A percentile compares a stretch with the other conserved stretches of the same genome.
These are phyloP conservation scores for Neltuma alba DNA, from an alignment of 306 rosid species.

Conservation along the genomic window DNA sequence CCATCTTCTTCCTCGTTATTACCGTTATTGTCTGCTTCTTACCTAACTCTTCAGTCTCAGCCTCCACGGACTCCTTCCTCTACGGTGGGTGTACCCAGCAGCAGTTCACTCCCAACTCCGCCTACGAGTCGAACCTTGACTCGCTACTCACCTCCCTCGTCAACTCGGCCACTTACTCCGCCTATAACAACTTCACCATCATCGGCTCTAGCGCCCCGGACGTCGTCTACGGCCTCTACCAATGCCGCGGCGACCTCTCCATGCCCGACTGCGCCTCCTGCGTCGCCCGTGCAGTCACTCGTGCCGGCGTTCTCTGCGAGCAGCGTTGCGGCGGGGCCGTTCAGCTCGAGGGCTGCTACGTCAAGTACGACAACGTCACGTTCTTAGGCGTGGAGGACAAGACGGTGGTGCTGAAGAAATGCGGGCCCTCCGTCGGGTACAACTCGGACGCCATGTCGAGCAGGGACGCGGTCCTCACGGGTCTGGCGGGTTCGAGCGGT, in stretches of 20 bases:
- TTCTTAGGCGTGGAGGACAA: conserved; percentile 84
- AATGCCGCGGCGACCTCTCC: conserved; percentile 90
- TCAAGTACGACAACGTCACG: conserved; percentile 74
- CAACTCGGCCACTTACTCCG: conserved; percentile 88
- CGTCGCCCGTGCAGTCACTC: conserved; percentile 54
- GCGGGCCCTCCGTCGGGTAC: conserved; percentile 71
- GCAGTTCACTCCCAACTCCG: conserved; percentile 55
- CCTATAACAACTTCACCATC: conserved; percentile 86
- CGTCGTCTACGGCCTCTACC: conserved; percentile 73
- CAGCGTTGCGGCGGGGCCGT: conserved; percentile 67
- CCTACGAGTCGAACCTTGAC: conserved; percentile 79
- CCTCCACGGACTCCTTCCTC: conserved; percentile 59
- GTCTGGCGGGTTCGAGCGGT: conserved; percentile 57
- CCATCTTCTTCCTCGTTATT: not conserved
- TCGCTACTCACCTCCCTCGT: conserved; percentile 81
- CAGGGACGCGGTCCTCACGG: conserved; percentile 59
- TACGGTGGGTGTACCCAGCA: conserved; percentile 88
- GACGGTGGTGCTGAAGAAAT: conserved; percentile 71
- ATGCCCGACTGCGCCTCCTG: conserved; percentile 89
- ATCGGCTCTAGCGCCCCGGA: conserved; percentile 52
- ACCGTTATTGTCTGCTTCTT: not conserved
- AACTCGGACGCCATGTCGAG: conserved; percentile 46
- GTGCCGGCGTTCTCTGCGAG: conserved; percentile 54
- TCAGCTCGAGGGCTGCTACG: conserved; percentile 82
- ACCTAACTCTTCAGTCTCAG: not conserved